Percentiles rank a stretch among this genome's conserved stretches.
phyloP scores from a whole-genome alignment of 176 grass and related monocot species.

The Ensete glaucum region DNA sequence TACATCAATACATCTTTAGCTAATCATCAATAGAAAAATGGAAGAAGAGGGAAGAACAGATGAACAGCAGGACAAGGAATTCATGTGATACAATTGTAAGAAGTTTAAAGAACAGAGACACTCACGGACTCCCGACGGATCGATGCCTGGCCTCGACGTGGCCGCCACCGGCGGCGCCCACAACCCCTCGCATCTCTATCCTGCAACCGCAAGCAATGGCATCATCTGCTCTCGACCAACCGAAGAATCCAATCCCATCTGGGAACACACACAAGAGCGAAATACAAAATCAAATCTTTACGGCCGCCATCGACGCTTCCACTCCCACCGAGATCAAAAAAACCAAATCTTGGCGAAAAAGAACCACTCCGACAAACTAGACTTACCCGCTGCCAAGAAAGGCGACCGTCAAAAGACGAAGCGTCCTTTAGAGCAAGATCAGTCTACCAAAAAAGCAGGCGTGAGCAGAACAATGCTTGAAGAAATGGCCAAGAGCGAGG shows the following conservation, averaged over 20 bases:
- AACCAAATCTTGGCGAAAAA: neutral
- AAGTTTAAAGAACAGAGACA: neutral
- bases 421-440: neutral
- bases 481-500: neutral
- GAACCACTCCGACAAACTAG: neutral
- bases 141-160: neutral
- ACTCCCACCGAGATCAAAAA: too few species aligned
- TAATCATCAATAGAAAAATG: too few species aligned
- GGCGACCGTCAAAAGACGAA: neutral
- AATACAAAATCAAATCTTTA: neutral
- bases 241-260: neutral
- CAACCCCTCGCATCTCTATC: neutral
- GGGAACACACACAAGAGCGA: neutral
- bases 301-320: too few species aligned
- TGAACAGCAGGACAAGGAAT: too few species aligned
- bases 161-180: neutral
- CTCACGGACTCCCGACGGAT: neutral
- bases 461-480: neutral
- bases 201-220: neutral
- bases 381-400: neutral
- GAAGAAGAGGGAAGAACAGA: too few species aligned
- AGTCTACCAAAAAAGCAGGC: neutral
- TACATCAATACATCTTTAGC: too few species aligned
- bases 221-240: neutral
- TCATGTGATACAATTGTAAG: too few species aligned